Conservation (phyloP, 495 filamentous ascomycete genomes). For the Annulohypoxylon moriforme region DNA sequence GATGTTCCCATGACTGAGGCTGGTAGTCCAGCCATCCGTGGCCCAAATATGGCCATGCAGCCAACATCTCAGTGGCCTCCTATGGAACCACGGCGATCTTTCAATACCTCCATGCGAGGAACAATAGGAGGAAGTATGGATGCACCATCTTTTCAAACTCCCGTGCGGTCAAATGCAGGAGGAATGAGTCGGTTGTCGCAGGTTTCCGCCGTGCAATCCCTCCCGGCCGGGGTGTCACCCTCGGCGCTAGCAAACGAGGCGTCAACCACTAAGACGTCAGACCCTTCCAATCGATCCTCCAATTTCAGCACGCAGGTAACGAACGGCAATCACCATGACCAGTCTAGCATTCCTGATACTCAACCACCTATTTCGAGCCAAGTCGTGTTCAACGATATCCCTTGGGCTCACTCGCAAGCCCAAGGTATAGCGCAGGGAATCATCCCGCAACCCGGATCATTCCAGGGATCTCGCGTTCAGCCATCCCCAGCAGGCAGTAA, state of each 20-base stretch:
- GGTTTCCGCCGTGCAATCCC: slow-evolving; percentile 75
- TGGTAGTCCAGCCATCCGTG: slow-evolving; percentile 61
- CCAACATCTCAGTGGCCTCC: slow-evolving; percentile 49
- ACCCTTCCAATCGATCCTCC: slow-evolving; percentile 69
- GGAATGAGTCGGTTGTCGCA: slow-evolving; percentile 68
- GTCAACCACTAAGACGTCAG: slow-evolving; percentile 83
- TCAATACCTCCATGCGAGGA: slow-evolving; percentile 29
- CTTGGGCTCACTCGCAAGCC: slow-evolving; percentile 65
- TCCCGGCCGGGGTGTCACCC: slow-evolving; percentile 80
- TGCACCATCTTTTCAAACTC: slow-evolving; percentile 42
- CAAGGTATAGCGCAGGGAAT: slow-evolving; percentile 58
- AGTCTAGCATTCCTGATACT: slow-evolving; percentile 62
- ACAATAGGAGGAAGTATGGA: slow-evolving; percentile 48
- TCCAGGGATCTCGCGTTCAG: slow-evolving; percentile 46
- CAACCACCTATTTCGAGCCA: slow-evolving; percentile 56
- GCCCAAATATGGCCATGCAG: slow-evolving; percentile 49
- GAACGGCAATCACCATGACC: slow-evolving; percentile 60
- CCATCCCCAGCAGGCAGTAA: slow-evolving; percentile 39
- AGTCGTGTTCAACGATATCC: slow-evolving; percentile 50
- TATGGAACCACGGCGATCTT: slow-evolving; percentile 33
- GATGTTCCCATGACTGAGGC: slow-evolving; percentile 69
- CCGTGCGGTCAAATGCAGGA: slow-evolving; percentile 50
- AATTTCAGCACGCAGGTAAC: slow-evolving; percentile 73
- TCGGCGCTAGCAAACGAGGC: slow-evolving; percentile 84
- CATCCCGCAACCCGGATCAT: slow-evolving; percentile 51